Conservation (phyloP, 805 yeast genomes). For the Spathaspora sp. region DNA sequence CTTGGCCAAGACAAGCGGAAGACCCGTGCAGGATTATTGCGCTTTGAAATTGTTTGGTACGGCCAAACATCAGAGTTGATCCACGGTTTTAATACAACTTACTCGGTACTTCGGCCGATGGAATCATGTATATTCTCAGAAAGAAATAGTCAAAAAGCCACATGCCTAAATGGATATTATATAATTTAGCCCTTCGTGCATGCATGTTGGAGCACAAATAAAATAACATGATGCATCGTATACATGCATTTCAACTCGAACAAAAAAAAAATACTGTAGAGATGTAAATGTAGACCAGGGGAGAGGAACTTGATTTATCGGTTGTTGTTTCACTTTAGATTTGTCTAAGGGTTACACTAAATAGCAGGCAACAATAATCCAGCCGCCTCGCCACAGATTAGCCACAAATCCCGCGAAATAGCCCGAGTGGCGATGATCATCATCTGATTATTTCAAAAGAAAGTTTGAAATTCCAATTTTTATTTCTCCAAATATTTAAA, state of each 20-base stretch:
- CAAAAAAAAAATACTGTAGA: neutral
- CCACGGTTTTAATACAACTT: too few species aligned
- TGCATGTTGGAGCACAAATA: neutral
- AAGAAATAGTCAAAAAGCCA: neutral
- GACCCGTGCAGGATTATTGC: too few species aligned
- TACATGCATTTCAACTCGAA: neutral
- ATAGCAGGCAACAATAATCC: neutral
- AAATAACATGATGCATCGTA: neutral
- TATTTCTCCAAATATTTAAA: neutral
- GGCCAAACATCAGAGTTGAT: too few species aligned
- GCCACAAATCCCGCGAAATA: neutral
- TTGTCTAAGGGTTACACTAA: neutral
- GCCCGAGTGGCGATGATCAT: neutral
- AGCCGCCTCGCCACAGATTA: neutral
- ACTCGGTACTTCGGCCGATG: neutral
- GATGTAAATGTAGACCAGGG: neutral
- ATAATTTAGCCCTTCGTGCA: neutral
- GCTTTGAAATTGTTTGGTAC: too few species aligned
- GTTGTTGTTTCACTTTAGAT: neutral
- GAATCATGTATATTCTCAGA: neutral
- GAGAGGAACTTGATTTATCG: neutral
- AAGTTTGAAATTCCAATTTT: neutral
- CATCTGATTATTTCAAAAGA: neutral
- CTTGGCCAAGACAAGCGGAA: too few species aligned
- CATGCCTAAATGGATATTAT: neutral